phyloP scores from a whole-genome alignment of 2,329 filamentous ascomycete species.

The Grosmannia penicillata region DNA sequence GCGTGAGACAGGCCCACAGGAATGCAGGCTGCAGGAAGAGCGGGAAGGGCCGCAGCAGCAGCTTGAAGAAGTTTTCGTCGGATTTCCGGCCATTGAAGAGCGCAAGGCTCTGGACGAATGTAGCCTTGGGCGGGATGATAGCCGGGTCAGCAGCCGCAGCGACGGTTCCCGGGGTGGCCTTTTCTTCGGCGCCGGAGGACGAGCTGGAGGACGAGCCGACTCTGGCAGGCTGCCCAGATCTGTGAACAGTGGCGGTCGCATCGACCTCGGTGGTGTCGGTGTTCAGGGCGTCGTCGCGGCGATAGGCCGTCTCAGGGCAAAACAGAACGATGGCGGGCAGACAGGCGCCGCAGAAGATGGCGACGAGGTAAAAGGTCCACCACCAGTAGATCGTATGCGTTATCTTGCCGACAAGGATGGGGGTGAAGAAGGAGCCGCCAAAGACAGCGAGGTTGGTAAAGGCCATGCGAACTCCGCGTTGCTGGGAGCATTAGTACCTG shows the following conservation, averaged over 20 bases:
- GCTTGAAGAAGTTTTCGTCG: conserved; percentile 53
- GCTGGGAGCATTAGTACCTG: conserved; percentile 26
- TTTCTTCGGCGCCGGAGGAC: conserved; percentile 7
- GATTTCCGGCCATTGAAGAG: conserved; percentile 75
- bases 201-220: conserved; percentile 4
- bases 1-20: conserved; percentile 63
- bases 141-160: background rate
- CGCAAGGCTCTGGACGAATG: conserved; percentile 44
- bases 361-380: conserved; percentile 80
- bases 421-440: conserved; percentile 50
- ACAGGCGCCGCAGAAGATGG: conserved; percentile 63
- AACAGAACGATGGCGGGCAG: conserved; percentile 62
- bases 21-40: conserved; percentile 76
- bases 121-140: conserved; percentile 31
- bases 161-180: conserved; percentile 5
- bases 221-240: background rate
- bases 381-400: conserved; percentile 61
- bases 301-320: conserved; percentile 73
- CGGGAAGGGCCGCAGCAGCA: conserved; percentile 61
- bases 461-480: conserved; percentile 78
- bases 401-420: conserved; percentile 82
- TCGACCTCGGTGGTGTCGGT: conserved; percentile 43
- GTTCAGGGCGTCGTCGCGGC: conserved; percentile 51
- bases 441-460: conserved; percentile 47
- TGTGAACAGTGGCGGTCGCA: background rate